Conservation (phyloP, 1,284 basidiomycete species). For the Cerrena zonata region DNA sequence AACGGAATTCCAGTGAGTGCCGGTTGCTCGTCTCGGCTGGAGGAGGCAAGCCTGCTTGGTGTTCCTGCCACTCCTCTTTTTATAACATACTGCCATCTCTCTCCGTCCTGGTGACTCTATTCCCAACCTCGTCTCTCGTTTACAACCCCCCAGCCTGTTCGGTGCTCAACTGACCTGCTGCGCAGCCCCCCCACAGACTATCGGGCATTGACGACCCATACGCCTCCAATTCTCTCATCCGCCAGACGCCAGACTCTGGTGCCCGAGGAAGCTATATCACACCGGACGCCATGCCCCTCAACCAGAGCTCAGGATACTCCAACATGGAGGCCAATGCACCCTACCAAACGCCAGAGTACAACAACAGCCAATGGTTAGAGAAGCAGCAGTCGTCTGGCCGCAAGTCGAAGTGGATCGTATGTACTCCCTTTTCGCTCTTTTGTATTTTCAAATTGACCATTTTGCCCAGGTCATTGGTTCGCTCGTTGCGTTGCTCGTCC, state of each 20-base stretch:
- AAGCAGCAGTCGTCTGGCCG: conserved; percentile 29
- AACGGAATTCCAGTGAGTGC: conserved; percentile 9
- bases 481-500: conserved; percentile 34
- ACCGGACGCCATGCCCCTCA: conserved; percentile 16
- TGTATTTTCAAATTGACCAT: not conserved
- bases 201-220: conserved; percentile 29
- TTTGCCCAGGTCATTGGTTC: conserved; percentile 41
- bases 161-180: conserved; percentile 17
- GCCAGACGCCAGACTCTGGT: conserved; percentile 16
- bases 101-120: conserved; percentile 6
- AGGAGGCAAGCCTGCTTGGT: too few relatives aligned
- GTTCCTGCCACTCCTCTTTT: not conserved
- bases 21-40: not conserved
- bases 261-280: conserved; percentile 18
- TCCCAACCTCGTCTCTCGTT: conserved; percentile 1
- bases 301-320: conserved; percentile 20
- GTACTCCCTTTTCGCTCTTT: conserved; percentile 13
- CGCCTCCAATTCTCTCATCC: conserved; percentile 19
- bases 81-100: not conserved
- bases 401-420: conserved; percentile 34
- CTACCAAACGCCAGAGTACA: conserved; percentile 22
- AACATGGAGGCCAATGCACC: conserved; percentile 22
- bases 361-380: conserved; percentile 33
- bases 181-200: conserved; percentile 33
- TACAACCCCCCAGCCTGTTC: not conserved